phyloP scores from a whole-genome alignment of 192 early-diverging fungal genomes.

The Gorgonomyces haynaldii region DNA sequence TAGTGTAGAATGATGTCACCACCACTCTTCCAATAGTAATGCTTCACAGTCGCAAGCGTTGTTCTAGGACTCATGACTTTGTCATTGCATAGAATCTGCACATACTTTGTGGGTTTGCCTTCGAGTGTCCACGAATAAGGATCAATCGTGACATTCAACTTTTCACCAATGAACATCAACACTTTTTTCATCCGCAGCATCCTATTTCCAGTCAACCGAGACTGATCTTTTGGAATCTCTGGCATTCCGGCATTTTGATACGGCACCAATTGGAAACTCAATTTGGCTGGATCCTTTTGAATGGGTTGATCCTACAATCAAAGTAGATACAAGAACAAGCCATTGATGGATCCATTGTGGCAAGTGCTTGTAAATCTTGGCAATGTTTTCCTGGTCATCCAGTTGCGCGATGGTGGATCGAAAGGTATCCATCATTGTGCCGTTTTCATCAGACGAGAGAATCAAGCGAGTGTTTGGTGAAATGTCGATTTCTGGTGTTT shows the following conservation, averaged over 20 bases:
- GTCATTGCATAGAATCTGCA: slow-evolving; percentile 28
- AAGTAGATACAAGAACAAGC: slow-evolving; percentile 39
- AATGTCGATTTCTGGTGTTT: too few relatives aligned
- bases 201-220: slow-evolving; percentile 69
- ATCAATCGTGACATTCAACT: slow-evolving; percentile 40
- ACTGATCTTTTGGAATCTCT: slow-evolving; percentile 25
- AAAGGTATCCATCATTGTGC: slow-evolving; percentile 67
- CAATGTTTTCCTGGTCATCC: slow-evolving; percentile 11
- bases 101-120: slow-evolving; percentile 19
- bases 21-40: slow-evolving; percentile 52
- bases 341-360: slow-evolving; percentile 82
- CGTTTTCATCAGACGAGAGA: too few relatives aligned
- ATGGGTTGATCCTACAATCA: slow-evolving; percentile 47
- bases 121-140: background rate
- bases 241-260: slow-evolving; percentile 39
- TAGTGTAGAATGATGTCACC: too few relatives aligned
- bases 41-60: slow-evolving; percentile 57
- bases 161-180: slow-evolving; percentile 70
- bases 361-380: too few relatives aligned
- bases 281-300: slow-evolving; percentile 63
- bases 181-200: slow-evolving; percentile 84
- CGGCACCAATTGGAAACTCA: slow-evolving; percentile 71
- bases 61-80: slow-evolving; percentile 15
- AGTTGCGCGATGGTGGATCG: slow-evolving; percentile 46
- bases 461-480: too few relatives aligned